Base-by-base conservation (phyloP, 495 filamentous ascomycete species). In the Rhypophila decipiens region DNA sequence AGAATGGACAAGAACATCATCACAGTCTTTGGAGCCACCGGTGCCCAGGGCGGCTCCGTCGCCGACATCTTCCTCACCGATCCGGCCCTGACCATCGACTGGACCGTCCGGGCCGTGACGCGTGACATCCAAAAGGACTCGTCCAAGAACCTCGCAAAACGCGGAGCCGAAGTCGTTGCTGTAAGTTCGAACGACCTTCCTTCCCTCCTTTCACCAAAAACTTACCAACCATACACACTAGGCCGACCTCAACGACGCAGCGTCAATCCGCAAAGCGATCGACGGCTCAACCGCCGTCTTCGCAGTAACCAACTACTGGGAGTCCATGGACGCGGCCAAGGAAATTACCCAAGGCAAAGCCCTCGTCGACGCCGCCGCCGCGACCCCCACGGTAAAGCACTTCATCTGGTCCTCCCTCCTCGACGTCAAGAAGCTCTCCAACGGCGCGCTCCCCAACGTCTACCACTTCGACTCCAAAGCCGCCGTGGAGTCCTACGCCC, bases 381-480 rank as follows among this genome's bases (percentile, higher is more conserved):
- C 13, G 29, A 64, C 44, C n/a, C 22, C 65, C 20, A 71, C 72
- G 13, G 74, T 64, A 4, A 8, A 67, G 42, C 72, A 75, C 46
- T 51, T 78, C 53, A 78, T 82, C 54, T 80, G 68, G 59, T 51
- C 46, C 44, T 60, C 59, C 3, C 50, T 70, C 9, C 43, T 56
- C 21, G 58, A 72, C 44, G 55, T 68, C 22, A 67, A 47, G 1
- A 53, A 67, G 17, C 55, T 78, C 17, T 58, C 61, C 31, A 59
- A 67, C 20, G 76, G 77, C 15, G 64, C 61, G 39, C 65, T 76
- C 10, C 42, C 60, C n/a, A 55, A 78, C 44, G 73, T 85, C 22
- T 59, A 69, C 22, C 80, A 84, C 58, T 87, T 84, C 52, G 81
- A 85, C 59, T 52, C 56, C 47, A 86, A 85, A 59, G 78, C 79